Percentiles rank a stretch among this genome's conserved stretches.
Conservation (phyloP, 2,329 filamentous ascomycete species). For the Neofusicoccum ribis region DNA sequence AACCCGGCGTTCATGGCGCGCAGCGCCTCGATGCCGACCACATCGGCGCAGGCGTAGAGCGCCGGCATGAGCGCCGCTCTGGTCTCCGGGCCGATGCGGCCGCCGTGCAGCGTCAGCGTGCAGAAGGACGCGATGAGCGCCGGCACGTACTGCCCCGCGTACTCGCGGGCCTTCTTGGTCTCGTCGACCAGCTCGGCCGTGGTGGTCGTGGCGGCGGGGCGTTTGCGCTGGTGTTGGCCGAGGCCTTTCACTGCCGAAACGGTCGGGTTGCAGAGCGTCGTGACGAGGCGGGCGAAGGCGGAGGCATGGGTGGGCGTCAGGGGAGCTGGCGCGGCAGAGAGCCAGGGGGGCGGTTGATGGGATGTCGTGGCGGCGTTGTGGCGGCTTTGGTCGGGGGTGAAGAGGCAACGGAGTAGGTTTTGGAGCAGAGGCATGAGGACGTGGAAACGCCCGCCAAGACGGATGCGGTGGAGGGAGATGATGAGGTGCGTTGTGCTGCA, state of each 20-base stretch:
- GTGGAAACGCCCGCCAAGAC: conserved; percentile 62
- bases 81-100: conserved; percentile 51
- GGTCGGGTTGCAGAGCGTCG: conserved; percentile 63
- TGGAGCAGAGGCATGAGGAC: conserved; percentile 58
- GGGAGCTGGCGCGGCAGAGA: conserved; percentile 54
- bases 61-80: conserved; percentile 61
- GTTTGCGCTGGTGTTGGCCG: conserved; percentile 29
- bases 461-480: conserved; percentile 58
- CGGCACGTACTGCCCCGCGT: conserved; percentile 59
- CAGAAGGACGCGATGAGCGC: conserved; percentile 60
- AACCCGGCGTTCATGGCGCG: conserved; percentile 41
- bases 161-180: conserved; percentile 58
- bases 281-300: conserved; percentile 56
- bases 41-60: conserved; percentile 42
- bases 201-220: conserved; percentile 19
- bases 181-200: conserved; percentile 54
- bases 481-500: conserved; percentile 55
- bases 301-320: conserved; percentile 58
- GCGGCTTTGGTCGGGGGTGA: conserved; percentile 44
- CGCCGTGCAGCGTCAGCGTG: conserved; percentile 48
- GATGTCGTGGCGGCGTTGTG: conserved; percentile 20
- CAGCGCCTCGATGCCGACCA: conserved; percentile 33
- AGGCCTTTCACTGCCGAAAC: conserved; percentile 54
- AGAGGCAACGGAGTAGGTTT: conserved; percentile 56
- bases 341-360: conserved; percentile 28